Base-by-base conservation (phyloP, 768 basidiomycete genomes). In the Paxillus rubicundulus region DNA sequence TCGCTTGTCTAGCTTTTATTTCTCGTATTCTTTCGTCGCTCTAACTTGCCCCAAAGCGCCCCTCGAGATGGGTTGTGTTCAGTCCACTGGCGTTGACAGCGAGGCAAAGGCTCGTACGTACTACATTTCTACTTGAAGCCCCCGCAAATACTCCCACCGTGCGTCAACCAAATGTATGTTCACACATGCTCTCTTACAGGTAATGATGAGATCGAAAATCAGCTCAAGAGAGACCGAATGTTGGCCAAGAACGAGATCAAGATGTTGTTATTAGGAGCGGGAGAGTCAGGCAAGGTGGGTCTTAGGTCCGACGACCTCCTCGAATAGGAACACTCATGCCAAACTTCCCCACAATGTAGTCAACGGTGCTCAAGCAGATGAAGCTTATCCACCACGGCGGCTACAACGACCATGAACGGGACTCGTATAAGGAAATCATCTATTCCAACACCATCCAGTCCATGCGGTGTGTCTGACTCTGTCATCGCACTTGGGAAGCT, bases 281-380 rank as follows among this genome's bases (percentile, higher is more conserved):
- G 96, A 73, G 94, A 97, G 79, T 94, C 92, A 49, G 95, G 95
- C 63, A 97, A 98, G 82, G 88, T 88, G 43, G 13, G 76, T 71
- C 9, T 0, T 10, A 37, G 24, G 7, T 9, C 9, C 44, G 28
- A 17, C 41, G 0, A 38, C 37, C 9, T 8, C 44, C 9, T 12
- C 5, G 34, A 47, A 39, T 20, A 7, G 5, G 13, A 30, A 18
- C 4, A 28, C 39, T 34, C 14, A 42, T 33, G 20, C 17, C 40
- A 33, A 45, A 43, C 49, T 56, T 61, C 42, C 18, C 9, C 34
- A 7, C 20, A 2, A 34, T 20, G 17, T 62, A 92, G 85, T 92
- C 91, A 2, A 95, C 92, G 3, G 88, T 96, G 41, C 82, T 96
- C 52, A 96, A 94, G 75, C 94, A 97, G 71, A 96, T 98, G 93